Conservation (phyloP, 179 eudicot genomes). For the Vitellaria paradoxa region DNA sequence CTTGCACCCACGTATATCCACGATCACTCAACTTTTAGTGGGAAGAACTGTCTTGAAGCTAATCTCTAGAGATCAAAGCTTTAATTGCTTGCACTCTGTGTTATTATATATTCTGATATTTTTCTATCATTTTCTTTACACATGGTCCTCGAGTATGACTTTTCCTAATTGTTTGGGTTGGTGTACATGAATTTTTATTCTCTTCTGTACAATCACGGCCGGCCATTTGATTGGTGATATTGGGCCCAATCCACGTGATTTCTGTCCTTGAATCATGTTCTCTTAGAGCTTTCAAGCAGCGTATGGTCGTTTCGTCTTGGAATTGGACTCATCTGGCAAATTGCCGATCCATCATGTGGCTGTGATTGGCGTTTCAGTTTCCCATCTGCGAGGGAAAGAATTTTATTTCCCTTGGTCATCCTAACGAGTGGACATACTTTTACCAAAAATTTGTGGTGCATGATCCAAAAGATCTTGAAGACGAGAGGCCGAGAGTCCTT, state of each 20-base stretch:
- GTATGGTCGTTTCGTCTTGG: not conserved
- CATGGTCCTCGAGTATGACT: not conserved
- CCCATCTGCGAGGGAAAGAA: not conserved
- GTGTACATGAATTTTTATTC: not conserved
- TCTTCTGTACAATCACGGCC: too few species aligned
- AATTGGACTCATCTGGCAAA: not conserved
- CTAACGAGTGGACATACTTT: not conserved
- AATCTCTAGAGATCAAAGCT: slow-evolving; percentile 7
- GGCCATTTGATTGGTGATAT: not conserved
- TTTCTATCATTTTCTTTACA: not conserved
- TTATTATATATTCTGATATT: not conserved
- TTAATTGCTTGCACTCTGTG: not conserved
- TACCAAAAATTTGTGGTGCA: not conserved
- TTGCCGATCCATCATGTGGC: not conserved
- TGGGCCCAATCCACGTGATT: slow-evolving; percentile 18
- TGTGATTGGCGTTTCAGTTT: slow-evolving; percentile 10
- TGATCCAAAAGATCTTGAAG: slow-evolving; percentile 5
- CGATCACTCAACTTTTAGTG: slow-evolving; percentile 18
- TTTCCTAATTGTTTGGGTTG: not conserved
- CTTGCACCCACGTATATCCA: slow-evolving; percentile 7
- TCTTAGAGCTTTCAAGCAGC: slow-evolving; percentile 15
- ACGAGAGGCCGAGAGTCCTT: not conserved
- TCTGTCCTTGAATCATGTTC: slow-evolving; percentile 11
- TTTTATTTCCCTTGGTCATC: not conserved
- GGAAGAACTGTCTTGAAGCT: slow-evolving; percentile 16